Evolutionary conservation across 345 rosid genomes (phyloP).

Genomic region (Stellera chamaejasme): DNA sequence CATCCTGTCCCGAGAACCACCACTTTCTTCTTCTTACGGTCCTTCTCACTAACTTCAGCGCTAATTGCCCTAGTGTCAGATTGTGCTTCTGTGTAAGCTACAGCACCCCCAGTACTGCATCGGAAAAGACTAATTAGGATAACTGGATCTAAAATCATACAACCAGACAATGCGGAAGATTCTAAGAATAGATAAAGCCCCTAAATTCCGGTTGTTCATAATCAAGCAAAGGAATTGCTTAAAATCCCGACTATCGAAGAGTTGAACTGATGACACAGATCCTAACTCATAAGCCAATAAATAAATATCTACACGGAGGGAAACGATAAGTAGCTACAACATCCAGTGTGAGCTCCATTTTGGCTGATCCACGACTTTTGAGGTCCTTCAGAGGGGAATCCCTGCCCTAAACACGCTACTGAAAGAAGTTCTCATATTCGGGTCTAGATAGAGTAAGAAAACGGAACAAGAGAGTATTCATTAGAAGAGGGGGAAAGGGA

Average conservation of each 20-base stretch:
- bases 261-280: neutral
- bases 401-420: neutral
- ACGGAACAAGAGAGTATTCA: neutral
- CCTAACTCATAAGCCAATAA: neutral
- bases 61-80: conserved; percentile 18
- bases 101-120: conserved; percentile 62
- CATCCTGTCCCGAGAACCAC: conserved; percentile 97
- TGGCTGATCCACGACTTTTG: neutral
- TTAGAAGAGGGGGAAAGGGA: too few relatives aligned
- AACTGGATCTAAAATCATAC: conserved; percentile 1
- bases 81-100: conserved; percentile 65
- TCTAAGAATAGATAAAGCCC: neutral
- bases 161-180: neutral
- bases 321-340: too few relatives aligned
- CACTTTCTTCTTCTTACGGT: conserved; percentile 55
- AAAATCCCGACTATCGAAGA: neutral
- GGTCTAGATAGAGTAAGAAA: neutral
- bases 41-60: conserved; percentile 22
- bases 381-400: conserved; percentile 5
- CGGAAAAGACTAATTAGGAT: conserved; percentile 5
- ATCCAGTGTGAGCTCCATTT: neutral
- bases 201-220: neutral
- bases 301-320: too few relatives aligned
- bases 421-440: neutral
- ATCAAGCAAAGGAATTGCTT: neutral